Percentiles rank a stretch among this genome's conserved stretches.
These are phyloP conservation scores for Esteya vermicola DNA, from an alignment of 2,329 filamentous ascomycete genomes.

Conservation along the genomic window DNA sequence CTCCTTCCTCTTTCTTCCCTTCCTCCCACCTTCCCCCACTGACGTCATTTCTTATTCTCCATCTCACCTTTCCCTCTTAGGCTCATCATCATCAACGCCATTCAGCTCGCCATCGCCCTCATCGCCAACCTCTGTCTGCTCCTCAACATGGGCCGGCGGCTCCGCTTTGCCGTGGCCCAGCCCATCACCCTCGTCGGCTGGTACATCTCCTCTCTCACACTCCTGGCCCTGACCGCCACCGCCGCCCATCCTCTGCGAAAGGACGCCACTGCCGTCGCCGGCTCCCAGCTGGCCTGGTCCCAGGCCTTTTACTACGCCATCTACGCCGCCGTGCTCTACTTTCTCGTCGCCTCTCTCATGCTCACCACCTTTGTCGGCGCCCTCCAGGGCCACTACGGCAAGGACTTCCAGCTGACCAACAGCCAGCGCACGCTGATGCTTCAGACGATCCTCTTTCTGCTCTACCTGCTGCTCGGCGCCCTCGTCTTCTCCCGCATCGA, in stretches of 20 bases:
- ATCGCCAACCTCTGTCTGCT: constrained; percentile 69
- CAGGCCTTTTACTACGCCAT: constrained; percentile 82
- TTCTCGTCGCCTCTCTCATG: constrained; percentile 62
- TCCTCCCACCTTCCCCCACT: no score
- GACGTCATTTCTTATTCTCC: not conserved
- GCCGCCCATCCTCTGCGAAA: constrained; percentile 40
- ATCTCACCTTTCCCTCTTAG: constrained; percentile 18
- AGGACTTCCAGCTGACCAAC: constrained; percentile 64
- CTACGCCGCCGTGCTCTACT: constrained; percentile 66
- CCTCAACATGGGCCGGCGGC: constrained; percentile 69
- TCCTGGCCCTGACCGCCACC: constrained; percentile 52
- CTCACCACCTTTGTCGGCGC: constrained; percentile 70
- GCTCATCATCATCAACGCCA: constrained; percentile 62
- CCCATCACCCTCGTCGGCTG: constrained; percentile 74
- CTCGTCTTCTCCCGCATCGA: constrained; percentile 61
- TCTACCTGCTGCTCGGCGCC: constrained; percentile 68
- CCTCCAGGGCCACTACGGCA: constrained; percentile 51
- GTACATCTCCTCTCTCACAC: constrained; percentile 51
- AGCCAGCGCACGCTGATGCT: constrained; percentile 80
- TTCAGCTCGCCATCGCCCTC: constrained; percentile 63
- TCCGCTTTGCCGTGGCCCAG: constrained; percentile 70
- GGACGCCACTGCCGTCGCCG: constrained; percentile 12
- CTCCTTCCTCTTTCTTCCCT: no score
- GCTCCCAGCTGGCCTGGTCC: constrained; percentile 47
- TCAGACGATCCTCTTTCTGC: constrained; percentile 74